Evolutionary conservation across 768 basidiomycete species (phyloP), one percentile per base, ranked within the genome.

Genomic region (Phanerodontia chrysosporium): DNA sequence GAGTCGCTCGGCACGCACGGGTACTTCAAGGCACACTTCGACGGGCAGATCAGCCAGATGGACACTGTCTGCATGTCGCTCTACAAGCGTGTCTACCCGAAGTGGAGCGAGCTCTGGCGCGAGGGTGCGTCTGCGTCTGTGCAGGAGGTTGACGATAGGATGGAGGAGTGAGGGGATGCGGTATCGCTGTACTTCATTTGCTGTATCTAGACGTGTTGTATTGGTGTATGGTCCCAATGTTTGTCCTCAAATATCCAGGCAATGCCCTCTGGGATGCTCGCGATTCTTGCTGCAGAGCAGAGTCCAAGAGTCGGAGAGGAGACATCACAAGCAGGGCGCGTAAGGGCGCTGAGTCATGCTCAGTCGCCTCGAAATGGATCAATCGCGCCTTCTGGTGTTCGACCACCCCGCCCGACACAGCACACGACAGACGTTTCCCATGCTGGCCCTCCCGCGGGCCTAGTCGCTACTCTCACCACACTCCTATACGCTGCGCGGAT

Each of bases 1-100:
- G 95, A 95, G 73, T 89, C 92, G 9, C 85, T 99, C 18, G 96
- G 96, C 49, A 98, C 95, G 29, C 96, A 99, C 68, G 97, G 96
- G 29, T 75, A 98, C 74, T 93, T 95, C 82, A 98, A 98, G 78
- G 95, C 94, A 18, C 83, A 92, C 71, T 94, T 95, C 73, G 95
- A 97, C 69, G 92, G 91, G 14, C 92, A 90, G 22, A 86, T 98
- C 65, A 89, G 83, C 68, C 93, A 95, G 77, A 96, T 97, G 94
- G 97, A 98, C 65, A 96, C 94, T 16, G 83, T 98, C 57, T 97
- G 95, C 72, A 89, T 98, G 89, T 86, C 87, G 46, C 69, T 99
- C 58, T 98, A 99, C 76, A 99, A 98, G 75, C 81, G 97, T 44
- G 87, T 95, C 58, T 98, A 84, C 73, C 96, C 96, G 10, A 90